Evolutionary conservation across 306 rosid genomes (phyloP).

Genomic region (Lathyrus aphaca): DNA sequence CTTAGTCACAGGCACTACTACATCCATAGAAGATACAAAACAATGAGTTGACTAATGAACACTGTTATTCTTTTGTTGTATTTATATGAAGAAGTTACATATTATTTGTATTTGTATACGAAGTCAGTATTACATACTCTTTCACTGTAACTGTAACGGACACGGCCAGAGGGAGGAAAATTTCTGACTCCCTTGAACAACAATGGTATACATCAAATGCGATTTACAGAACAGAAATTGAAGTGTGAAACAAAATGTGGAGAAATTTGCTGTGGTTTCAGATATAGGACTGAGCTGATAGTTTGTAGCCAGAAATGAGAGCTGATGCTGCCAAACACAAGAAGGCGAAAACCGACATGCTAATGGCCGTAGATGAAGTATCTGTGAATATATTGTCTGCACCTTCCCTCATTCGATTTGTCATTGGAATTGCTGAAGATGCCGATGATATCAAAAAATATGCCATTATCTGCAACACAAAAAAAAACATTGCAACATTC

Average conservation of each 20-base stretch:
- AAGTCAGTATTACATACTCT: slow-evolving; percentile 17
- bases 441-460: slow-evolving; percentile 77
- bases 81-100: slow-evolving; percentile 23
- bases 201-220: slow-evolving; percentile 33
- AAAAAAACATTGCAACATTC: slow-evolving; percentile 11
- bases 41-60: slow-evolving; percentile 16
- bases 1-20: slow-evolving; percentile 31
- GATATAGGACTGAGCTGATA: slow-evolving; percentile 61
- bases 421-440: slow-evolving; percentile 69
- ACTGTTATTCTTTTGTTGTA: slow-evolving; percentile 49
- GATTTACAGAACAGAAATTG: slow-evolving; percentile 28
- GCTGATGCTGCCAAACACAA: slow-evolving; percentile 55
- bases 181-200: slow-evolving; percentile 28
- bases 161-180: slow-evolving; percentile 12
- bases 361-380: slow-evolving; percentile 63
- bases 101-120: slow-evolving; percentile 20
- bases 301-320: slow-evolving; percentile 65
- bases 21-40: slow-evolving; percentile 21
- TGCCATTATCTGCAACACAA: slow-evolving; percentile 63
- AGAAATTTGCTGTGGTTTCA: slow-evolving; percentile 37
- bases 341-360: slow-evolving; percentile 76
- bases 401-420: slow-evolving; percentile 67
- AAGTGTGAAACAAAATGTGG: slow-evolving; percentile 21
- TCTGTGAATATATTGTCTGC: slow-evolving; percentile 72
- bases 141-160: slow-evolving; percentile 1